phyloP scores from a whole-genome alignment of 441 rosid species.

The Corymbia calophylla region DNA sequence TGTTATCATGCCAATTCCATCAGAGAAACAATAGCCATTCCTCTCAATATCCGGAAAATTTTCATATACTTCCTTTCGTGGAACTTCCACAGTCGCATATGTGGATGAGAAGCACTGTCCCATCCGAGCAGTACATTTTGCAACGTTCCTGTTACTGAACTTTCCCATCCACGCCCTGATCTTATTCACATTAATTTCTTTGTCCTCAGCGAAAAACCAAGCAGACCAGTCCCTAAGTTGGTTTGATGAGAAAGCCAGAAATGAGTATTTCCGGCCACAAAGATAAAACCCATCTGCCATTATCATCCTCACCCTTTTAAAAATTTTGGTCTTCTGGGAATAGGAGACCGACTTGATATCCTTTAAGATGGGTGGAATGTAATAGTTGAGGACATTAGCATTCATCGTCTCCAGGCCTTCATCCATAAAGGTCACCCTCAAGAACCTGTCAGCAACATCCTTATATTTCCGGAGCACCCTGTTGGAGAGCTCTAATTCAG shows the following conservation, averaged over 20 bases:
- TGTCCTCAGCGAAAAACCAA: slow-evolving; percentile 84
- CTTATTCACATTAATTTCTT: slow-evolving; percentile 25
- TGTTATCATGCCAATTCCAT: slow-evolving; percentile 82
- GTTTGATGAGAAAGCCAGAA: slow-evolving; percentile 89
- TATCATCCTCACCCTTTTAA: slow-evolving; percentile 60
- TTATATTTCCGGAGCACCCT: slow-evolving; percentile 72
- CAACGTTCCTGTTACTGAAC: slow-evolving; percentile 32
- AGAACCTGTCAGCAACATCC: slow-evolving; percentile 53
- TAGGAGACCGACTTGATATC: slow-evolving; percentile 39
- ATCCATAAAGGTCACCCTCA: slow-evolving; percentile 89
- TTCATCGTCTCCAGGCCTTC: slow-evolving; percentile 75
- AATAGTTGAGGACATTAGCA: slow-evolving; percentile 48
- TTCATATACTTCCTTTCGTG: slow-evolving; percentile 25
- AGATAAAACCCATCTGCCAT: slow-evolving; percentile 64
- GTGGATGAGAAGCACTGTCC: slow-evolving; percentile 96
- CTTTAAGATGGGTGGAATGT: slow-evolving; percentile 62
- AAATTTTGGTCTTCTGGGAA: slow-evolving; percentile 67
- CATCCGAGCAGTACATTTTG: slow-evolving; percentile 93
- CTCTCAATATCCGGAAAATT: slow-evolving; percentile 56
- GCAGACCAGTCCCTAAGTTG: slow-evolving; percentile 90
- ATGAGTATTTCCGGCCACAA: slow-evolving; percentile 72
- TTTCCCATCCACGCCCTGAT: slow-evolving; percentile 78
- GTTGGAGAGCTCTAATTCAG: slow-evolving; percentile 86
- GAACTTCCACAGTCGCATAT: slow-evolving; percentile 76
- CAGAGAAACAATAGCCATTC: slow-evolving; percentile 60